phyloP scores from a whole-genome alignment of 164 flowering plant species.

The Annona squamosa region DNA sequence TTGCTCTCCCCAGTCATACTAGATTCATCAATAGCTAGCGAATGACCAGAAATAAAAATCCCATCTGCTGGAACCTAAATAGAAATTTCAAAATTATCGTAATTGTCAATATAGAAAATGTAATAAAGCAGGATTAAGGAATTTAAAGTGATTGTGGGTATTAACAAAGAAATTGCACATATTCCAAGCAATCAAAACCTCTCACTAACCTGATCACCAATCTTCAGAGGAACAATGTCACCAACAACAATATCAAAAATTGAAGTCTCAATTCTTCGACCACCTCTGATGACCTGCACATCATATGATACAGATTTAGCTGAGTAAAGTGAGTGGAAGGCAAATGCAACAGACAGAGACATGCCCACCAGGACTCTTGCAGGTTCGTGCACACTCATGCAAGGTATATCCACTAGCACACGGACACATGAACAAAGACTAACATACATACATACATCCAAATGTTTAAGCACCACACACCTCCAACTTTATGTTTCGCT shows the following conservation, averaged over 20 bases:
- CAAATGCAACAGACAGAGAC: too few relatives aligned
- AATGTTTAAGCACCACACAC: constrained; percentile 23
- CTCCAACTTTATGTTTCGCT: constrained; percentile 83
- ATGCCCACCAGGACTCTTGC: too few relatives aligned
- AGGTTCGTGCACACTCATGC: too few relatives aligned
- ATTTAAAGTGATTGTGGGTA: not conserved
- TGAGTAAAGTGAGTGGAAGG: not conserved
- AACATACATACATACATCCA: not conserved
- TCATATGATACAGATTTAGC: not conserved
- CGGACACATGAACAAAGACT: not conserved
- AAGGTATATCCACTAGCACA: not conserved
- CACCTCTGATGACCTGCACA: constrained; percentile 71
- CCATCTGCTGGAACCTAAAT: constrained; percentile 94
- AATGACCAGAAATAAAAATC: constrained; percentile 69
- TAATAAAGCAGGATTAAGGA: too few relatives aligned
- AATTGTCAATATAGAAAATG: not conserved
- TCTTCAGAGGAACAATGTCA: constrained; percentile 87
- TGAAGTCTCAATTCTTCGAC: constrained; percentile 71
- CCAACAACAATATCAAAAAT: constrained; percentile 96
- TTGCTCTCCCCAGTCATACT: constrained; percentile 99
- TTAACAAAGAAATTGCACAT: not conserved
- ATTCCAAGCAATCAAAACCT: not conserved
- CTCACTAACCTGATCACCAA: constrained; percentile 76
- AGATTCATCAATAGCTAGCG: constrained; percentile 93
- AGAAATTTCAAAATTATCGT: not conserved